These are phyloP conservation scores for Sporormia fimetaria DNA, from an alignment of 495 filamentous ascomycete genomes.

Conservation along the genomic window DNA sequence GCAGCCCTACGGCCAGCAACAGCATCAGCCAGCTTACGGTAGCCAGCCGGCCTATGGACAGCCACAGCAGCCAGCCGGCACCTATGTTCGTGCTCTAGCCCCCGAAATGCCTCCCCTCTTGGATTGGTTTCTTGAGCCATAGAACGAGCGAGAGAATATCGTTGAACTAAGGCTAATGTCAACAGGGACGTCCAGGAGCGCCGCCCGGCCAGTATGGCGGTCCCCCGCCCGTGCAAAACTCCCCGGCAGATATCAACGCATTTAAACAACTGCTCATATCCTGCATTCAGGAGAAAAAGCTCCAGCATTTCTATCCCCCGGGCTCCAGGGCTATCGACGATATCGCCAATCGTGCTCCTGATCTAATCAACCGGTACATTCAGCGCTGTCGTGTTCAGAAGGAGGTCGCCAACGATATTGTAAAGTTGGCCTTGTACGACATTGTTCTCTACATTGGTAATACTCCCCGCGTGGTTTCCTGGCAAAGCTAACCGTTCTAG, in stretches of 20 bases:
- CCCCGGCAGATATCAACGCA: slow-evolving; percentile 38
- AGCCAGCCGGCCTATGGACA: slow-evolving; percentile 16
- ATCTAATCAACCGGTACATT: slow-evolving; percentile 42
- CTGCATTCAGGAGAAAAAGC: slow-evolving; percentile 47
- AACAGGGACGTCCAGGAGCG: slow-evolving; percentile 8
- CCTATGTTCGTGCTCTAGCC: slow-evolving; percentile 13
- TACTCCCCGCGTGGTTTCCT: slow-evolving; percentile 4
- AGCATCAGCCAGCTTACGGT: slow-evolving; percentile 9
- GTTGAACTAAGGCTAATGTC: slow-evolving; percentile 13
- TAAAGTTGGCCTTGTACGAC: slow-evolving; percentile 56
- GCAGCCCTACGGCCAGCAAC: slow-evolving; percentile 9
- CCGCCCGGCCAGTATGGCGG: slow-evolving; percentile 14
- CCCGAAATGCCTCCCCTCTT: no score
- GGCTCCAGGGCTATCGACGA: slow-evolving; percentile 38
- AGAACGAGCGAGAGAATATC: no score
- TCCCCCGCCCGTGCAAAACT: slow-evolving; percentile 25
- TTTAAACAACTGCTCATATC: slow-evolving; percentile 45
- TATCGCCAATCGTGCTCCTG: slow-evolving; percentile 32
- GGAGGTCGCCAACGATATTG: slow-evolving; percentile 56
- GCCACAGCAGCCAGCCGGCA: slow-evolving; percentile 1
- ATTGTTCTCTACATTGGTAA: slow-evolving; percentile 53
- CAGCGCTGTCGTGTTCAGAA: slow-evolving; percentile 45
- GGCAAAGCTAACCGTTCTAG: slow-evolving; percentile 21
- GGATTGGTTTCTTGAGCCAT: no score
- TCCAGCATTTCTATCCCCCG: slow-evolving; percentile 47